Base-by-base conservation (phyloP, 169 alveolate genomes). In the Ichthyophthirius multifiliis region DNA sequence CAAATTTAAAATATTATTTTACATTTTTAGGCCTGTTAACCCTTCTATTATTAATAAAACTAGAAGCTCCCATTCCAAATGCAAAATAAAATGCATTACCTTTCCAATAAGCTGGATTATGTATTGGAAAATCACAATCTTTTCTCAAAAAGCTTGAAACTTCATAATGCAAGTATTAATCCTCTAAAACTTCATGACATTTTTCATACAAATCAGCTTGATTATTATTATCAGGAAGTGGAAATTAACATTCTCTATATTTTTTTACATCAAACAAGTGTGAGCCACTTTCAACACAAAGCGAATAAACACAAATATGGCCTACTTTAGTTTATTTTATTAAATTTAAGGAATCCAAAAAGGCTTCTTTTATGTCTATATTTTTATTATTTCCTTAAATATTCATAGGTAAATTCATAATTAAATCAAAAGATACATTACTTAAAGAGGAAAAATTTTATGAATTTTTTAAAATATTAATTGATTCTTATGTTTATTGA, bases 11-110 rank as follows among this genome's bases (percentile, higher is more conserved):
- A 76, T 76, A 76, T 39, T 37, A 23, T 20, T 43, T 62, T 13
- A 76, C 43, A 18, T 64, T 39, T 16, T 76, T 39, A 39, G 83
- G 83, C 43, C 83, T 16, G 5, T 75, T 76, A 4, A 32, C 30
- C 34, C 83, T 76, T 23, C 10, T 62, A 23, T 20, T 62, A 63
- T 76, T 34, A 18, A 27, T 39, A 6, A 76, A 65, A 27, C 73
- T 41, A 10, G 76, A 39, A 10, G 83, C 83, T 13, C 83, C 83
- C 83, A 76, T 76, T 23, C 83, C 83, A 76, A 76, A 76, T 5
- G 73, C 83, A 15, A 41, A 62, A 63, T 62, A 76, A n/a, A 62
- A 39, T 27, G 34, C 30, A 76, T 76, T 43, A 3, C 83, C 83
- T 39, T 37, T 18, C 83, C 83, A 76, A 41, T 76, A 76, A 62